phyloP scores from a whole-genome alignment of 164 flowering plant genomes.

The Warburgia ugandensis region DNA sequence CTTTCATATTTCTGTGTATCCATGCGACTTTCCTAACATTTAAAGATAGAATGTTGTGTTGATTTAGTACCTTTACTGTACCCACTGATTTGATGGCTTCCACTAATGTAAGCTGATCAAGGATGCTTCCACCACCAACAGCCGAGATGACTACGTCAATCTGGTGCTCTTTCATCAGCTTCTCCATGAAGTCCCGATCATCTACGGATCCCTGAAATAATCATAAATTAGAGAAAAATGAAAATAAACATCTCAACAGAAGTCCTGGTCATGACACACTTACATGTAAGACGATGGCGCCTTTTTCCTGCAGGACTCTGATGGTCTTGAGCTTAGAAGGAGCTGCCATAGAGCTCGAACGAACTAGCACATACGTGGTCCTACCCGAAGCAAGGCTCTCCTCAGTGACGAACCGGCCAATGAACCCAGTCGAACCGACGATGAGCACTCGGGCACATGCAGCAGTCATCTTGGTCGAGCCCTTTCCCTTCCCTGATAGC shows the following conservation, averaged over 20 bases:
- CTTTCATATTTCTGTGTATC: too few relatives aligned
- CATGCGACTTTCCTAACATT: neutral
- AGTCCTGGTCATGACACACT: neutral
- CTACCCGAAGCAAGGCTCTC: conserved; percentile 40
- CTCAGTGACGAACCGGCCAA: conserved; percentile 48
- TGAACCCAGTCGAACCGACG: conserved; percentile 52
- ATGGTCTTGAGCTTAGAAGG: conserved; percentile 29
- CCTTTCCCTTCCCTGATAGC: too few relatives aligned
- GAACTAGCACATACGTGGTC: conserved; percentile 38
- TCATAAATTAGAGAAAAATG: neutral
- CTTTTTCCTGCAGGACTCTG: conserved; percentile 35
- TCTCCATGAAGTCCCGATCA: conserved; percentile 39
- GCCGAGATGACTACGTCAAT: conserved; percentile 62
- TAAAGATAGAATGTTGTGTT: neutral
- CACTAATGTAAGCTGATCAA: conserved; percentile 39
- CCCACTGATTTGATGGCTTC: conserved; percentile 46
- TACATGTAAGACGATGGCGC: conserved; percentile 42
- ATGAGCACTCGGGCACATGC: too few relatives aligned
- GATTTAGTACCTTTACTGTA: conserved; percentile 43
- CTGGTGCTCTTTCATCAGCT: conserved; percentile 29
- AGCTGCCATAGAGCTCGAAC: conserved; percentile 9
- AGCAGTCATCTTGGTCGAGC: too few relatives aligned
- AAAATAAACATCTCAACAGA: neutral
- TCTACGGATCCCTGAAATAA: conserved; percentile 34
- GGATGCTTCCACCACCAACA: conserved; percentile 41